Base-by-base conservation (phyloP, 1,139 yeast genomes). In the Candida sp. region DNA sequence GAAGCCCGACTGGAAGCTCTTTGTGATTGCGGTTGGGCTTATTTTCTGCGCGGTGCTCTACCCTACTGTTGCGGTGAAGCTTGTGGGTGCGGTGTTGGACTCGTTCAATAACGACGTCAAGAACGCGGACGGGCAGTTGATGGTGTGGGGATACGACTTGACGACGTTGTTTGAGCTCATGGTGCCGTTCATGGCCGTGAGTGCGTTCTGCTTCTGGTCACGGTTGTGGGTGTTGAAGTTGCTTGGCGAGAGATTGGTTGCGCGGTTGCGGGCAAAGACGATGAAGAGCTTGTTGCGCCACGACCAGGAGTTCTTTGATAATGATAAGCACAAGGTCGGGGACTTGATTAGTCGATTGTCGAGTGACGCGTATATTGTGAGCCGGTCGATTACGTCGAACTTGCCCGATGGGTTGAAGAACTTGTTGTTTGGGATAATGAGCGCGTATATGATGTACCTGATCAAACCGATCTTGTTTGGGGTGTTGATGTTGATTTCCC, bases 261-360 rank as follows among this genome's bases (percentile, higher is more conserved):
- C 85, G 3, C 62, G 84, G 43, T 70, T 81, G 42, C 67, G 86
- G 48, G 67, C 77, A 26, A 59, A 77, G 54, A 79, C 78, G 3
- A 78, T 81, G 80, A 77, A 78, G 58, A 73, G 77, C 55, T 67
- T 81, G 58, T 65, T 81, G 42, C 69, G 84, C 38, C 84, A 80
- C 59, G 86, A 81, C 58, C 64, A 82, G 7, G 71, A 75, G 3
- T 81, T 79, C 55, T 81, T 75, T 54, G 85, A 81, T 57, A 68
- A 70, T 41, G 84, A 80, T 34, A 81, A 79, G 55, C 78, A 81
- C 60, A 78, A 80, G 56, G 82, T 81, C 2, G 85, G 86, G n/a
- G 81, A 80, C 54, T 73, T 81, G 55, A 80, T 82, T 48, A 75
- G 83, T 25, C 66, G 84, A 49, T 71, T 81, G 44, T 78, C 83